Evolutionary conservation across 352 stramenopile species (phyloP).

Genomic region (Globisporangium cederbergense): DNA sequence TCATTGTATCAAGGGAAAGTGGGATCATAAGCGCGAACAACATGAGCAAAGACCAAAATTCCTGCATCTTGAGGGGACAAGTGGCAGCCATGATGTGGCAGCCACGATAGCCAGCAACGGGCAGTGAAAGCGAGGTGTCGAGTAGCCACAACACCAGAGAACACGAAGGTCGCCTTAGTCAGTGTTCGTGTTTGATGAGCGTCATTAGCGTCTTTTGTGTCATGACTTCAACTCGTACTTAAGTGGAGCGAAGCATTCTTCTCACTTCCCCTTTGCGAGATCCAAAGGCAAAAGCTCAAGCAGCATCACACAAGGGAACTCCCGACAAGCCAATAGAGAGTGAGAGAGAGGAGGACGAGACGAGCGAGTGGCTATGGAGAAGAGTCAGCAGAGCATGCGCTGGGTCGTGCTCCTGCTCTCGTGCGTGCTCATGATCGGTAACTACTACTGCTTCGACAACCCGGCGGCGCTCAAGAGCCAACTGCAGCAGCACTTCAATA

Average conservation of each 20-base stretch:
- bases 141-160: not conserved
- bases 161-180: not conserved
- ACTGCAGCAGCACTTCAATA: slow-evolving; percentile 81
- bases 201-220: too few species aligned
- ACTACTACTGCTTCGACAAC: slow-evolving; percentile 92
- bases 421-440: slow-evolving; percentile 88
- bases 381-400: slow-evolving; percentile 67
- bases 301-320: not conserved
- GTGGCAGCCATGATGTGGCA: not conserved
- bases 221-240: slow-evolving; percentile 8
- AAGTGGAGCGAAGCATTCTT: not conserved
- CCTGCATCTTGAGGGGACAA: not conserved
- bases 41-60: not conserved
- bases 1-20: not conserved
- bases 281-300: not conserved
- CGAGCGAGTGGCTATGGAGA: slow-evolving; percentile 37
- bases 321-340: not conserved
- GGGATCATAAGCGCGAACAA: not conserved
- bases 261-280: not conserved
- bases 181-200: too few species aligned
- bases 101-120: not conserved
- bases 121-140: not conserved
- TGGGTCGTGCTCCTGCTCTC: slow-evolving; percentile 87
- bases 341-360: not conserved
- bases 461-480: slow-evolving; percentile 85